Conservation (phyloP, 805 yeast genomes). For the Lipomyces spencermartinsiae region DNA sequence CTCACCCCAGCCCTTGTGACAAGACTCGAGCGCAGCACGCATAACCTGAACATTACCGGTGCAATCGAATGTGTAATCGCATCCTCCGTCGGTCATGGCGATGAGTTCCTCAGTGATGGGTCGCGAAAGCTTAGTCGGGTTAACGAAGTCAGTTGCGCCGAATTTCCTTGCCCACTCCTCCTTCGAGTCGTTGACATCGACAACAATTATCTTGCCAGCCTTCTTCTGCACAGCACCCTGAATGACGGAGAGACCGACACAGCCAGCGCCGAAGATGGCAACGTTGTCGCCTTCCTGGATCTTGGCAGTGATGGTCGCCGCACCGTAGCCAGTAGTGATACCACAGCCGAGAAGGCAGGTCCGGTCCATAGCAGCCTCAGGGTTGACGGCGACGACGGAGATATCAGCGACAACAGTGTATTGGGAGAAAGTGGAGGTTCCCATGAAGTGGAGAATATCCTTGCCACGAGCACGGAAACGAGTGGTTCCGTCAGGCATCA, state of each 20-base stretch:
- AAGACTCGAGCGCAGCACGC: conserved; percentile 95
- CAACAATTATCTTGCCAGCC: conserved; percentile 77
- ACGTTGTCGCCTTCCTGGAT: conserved; percentile 90
- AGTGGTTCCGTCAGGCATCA: conserved; percentile 97
- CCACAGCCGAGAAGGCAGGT: conserved; percentile 97
- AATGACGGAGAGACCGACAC: conserved; percentile 94
- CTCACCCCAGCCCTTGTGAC: conserved; percentile 99
- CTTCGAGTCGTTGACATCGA: conserved; percentile 86
- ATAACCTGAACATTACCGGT: conserved; percentile 95
- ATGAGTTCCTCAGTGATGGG: conserved; percentile 81
- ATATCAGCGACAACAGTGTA: conserved; percentile 98
- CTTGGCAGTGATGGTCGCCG: conserved; percentile 91
- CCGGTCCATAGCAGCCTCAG: conserved; percentile 80
- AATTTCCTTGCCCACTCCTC: conserved; percentile 84
- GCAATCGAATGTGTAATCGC: conserved; percentile 95
- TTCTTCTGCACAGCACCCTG: conserved; percentile 90
- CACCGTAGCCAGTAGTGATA: conserved; percentile 98
- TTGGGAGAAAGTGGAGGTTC: conserved; percentile 95
- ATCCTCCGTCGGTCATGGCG: conserved; percentile 95
- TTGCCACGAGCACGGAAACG: conserved; percentile 86
- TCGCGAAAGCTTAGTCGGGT: conserved; percentile 75
- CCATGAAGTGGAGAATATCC: conserved; percentile 91
- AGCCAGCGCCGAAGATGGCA: conserved; percentile 97
- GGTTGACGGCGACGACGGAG: conserved; percentile 89
- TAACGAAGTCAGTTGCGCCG: conserved; percentile 94